Evolutionary conservation across 2,329 filamentous ascomycete genomes (phyloP).

Genomic region (Passalora sequoiae): DNA sequence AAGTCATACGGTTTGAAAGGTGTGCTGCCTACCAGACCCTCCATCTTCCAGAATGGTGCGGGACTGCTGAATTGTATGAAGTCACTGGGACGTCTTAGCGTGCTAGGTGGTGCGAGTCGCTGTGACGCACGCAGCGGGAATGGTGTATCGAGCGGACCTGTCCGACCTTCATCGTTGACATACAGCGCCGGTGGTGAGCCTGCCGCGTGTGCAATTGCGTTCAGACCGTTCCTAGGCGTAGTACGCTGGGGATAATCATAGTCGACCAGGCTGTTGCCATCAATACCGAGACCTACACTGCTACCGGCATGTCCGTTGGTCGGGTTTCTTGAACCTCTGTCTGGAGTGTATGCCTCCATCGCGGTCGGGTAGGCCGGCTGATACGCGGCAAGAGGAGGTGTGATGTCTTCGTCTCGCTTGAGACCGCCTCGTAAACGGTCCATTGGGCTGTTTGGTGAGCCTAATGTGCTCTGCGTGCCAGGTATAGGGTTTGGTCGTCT

Average conservation of each 20-base stretch:
- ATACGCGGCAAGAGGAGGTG: slow-evolving; percentile 41
- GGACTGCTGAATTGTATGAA: slow-evolving; percentile 82
- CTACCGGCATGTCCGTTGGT: slow-evolving; percentile 20
- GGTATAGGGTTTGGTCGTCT: slow-evolving; percentile 35
- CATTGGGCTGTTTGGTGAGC: slow-evolving; percentile 51
- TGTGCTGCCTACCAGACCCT: slow-evolving; percentile 70
- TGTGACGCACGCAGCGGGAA: slow-evolving; percentile 45
- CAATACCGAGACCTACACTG: slow-evolving; percentile 30
- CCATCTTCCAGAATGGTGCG: slow-evolving; percentile 84
- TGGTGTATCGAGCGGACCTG: slow-evolving; percentile 34
- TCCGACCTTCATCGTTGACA: slow-evolving; percentile 34
- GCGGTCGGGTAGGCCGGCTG: slow-evolving; percentile 43
- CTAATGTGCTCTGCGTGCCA: slow-evolving; percentile 33
- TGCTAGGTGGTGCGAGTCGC: slow-evolving; percentile 71
- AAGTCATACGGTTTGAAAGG: slow-evolving; percentile 43
- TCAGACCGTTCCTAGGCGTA: slow-evolving; percentile 34
- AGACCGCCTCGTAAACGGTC: slow-evolving; percentile 45
- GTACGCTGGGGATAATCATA: slow-evolving; percentile 29
- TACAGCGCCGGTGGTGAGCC: slow-evolving; percentile 37
- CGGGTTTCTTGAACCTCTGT: slow-evolving; percentile 46
- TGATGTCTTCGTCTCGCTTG: slow-evolving; percentile 37
- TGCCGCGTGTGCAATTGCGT: slow-evolving; percentile 34
- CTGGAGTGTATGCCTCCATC: slow-evolving; percentile 51
- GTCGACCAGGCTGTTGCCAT: slow-evolving; percentile 24
- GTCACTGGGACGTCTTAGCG: slow-evolving; percentile 73